Evolutionary conservation across 129 eudicot genomes (phyloP).

Genomic region (Calendula officinalis): DNA sequence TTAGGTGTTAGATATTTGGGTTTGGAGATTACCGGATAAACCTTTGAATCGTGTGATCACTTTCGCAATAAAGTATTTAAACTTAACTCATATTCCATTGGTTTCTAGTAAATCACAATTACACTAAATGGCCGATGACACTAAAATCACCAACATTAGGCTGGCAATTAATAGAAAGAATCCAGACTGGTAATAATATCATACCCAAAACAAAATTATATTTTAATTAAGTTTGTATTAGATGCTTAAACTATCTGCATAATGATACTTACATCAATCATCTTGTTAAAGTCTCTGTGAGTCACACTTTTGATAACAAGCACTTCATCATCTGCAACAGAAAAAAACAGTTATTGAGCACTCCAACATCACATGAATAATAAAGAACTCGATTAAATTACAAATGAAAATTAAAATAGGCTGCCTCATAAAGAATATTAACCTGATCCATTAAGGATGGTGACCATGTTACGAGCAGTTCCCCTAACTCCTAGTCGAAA

Average conservation of each 20-base stretch:
- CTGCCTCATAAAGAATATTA: constrained; percentile 9
- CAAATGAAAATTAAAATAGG: background rate
- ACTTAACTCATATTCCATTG: too few relatives aligned
- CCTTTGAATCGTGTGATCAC: too few relatives aligned
- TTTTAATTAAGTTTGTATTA: constrained; percentile 2
- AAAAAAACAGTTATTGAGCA: constrained; percentile 8
- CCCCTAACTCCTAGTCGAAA: constrained; percentile 97
- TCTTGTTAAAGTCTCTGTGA: constrained; percentile 82
- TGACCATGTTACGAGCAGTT: constrained; percentile 91
- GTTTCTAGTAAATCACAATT: too few relatives aligned
- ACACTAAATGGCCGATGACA: too few relatives aligned
- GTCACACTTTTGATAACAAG: constrained; percentile 93
- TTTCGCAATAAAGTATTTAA: too few relatives aligned
- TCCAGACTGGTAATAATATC: constrained; percentile 3
- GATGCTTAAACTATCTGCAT: background rate
- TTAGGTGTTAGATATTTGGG: too few relatives aligned
- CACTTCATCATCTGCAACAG: constrained; percentile 77
- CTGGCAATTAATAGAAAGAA: constrained; percentile 4
- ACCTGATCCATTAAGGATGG: constrained; percentile 89
- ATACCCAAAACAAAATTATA: background rate
- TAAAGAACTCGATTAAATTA: background rate
- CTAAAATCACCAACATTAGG: too few relatives aligned
- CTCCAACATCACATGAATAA: constrained; percentile 8
- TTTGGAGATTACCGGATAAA: too few relatives aligned
- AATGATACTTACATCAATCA: constrained; percentile 70